phyloP scores from a whole-genome alignment of 2,329 filamentous ascomycete genomes.

The Paraconiothyrium brasiliense region DNA sequence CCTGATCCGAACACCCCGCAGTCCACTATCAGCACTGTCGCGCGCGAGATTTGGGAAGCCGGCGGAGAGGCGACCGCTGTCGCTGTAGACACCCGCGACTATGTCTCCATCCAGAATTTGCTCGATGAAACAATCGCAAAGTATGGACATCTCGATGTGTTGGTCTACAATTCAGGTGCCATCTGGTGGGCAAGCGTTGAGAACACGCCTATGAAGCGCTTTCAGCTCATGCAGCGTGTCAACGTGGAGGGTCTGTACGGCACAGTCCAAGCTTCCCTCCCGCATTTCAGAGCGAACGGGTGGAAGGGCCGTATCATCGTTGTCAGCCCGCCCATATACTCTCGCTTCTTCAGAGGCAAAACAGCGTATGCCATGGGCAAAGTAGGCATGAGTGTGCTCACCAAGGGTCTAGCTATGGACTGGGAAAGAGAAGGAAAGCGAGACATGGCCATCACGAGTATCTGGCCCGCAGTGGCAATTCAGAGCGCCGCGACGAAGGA shows the following conservation, averaged over 20 bases:
- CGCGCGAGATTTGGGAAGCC: slow-evolving; percentile 73
- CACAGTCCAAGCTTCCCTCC: slow-evolving; percentile 72
- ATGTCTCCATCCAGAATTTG: slow-evolving; percentile 68
- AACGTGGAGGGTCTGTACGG: slow-evolving; percentile 76
- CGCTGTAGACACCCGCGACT: slow-evolving; percentile 74
- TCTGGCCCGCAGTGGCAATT: slow-evolving; percentile 84
- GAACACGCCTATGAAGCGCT: slow-evolving; percentile 78
- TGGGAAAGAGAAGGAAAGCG: slow-evolving; percentile 71
- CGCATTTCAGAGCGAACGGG: slow-evolving; percentile 66
- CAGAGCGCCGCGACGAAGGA: slow-evolving; percentile 77
- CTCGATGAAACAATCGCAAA: slow-evolving; percentile 65
- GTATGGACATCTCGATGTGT: slow-evolving; percentile 73
- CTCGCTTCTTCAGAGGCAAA: slow-evolving; percentile 84
- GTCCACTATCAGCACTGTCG: slow-evolving; percentile 84
- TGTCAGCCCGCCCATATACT: slow-evolving; percentile 86
- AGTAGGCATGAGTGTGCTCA: slow-evolving; percentile 82
- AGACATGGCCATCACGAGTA: slow-evolving; percentile 79
- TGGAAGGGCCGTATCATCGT: slow-evolving; percentile 75
- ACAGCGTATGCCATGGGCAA: slow-evolving; percentile 83
- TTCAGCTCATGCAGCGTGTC: slow-evolving; percentile 66
- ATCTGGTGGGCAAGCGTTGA: slow-evolving; percentile 85
- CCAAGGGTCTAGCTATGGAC: slow-evolving; percentile 85
- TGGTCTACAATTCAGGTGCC: slow-evolving; percentile 85
- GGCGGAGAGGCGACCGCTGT: slow-evolving; percentile 73
- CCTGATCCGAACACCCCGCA: slow-evolving; percentile 78